Evolutionary conservation across 2,329 filamentous ascomycete species (phyloP).

Genomic region (Simplicillium aogashimaense): DNA sequence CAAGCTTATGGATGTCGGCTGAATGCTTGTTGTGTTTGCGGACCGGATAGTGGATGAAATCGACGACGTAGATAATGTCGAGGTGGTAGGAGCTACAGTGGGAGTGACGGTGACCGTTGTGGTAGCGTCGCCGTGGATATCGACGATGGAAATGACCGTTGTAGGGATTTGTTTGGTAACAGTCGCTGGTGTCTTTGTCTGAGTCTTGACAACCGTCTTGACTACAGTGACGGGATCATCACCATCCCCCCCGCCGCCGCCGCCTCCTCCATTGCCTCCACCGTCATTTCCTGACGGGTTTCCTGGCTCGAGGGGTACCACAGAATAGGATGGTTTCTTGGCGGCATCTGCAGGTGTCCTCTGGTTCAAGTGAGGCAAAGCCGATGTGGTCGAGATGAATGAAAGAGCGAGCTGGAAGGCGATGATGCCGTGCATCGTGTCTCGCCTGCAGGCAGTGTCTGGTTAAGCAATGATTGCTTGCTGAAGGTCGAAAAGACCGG

Average conservation of each 20-base stretch:
- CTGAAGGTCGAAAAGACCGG: no score
- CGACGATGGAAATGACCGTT: conserved; percentile 20
- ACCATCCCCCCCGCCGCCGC: conserved; percentile 11
- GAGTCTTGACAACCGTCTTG: conserved; percentile 20
- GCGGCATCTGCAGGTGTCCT: neutral
- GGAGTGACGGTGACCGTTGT: conserved; percentile 18
- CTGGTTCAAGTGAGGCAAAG: neutral
- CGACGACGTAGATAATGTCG: no score
- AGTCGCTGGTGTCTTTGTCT: conserved; percentile 1
- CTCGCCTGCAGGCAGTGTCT: no score
- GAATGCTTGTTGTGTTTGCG: neutral
- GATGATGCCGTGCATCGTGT: neutral
- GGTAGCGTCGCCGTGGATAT: conserved; percentile 14
- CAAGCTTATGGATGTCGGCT: no score
- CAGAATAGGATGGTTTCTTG: conserved; percentile 23
- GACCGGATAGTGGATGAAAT: conserved; percentile 4
- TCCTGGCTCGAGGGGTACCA: conserved; percentile 26
- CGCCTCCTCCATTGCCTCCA: conserved; percentile 10
- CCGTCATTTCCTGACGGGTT: conserved; percentile 6
- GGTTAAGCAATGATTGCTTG: no score
- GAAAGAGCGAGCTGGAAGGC: neutral
- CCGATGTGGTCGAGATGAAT: neutral
- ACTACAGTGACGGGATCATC: conserved; percentile 19
- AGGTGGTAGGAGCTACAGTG: conserved; percentile 1
- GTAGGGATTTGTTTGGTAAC: conserved; percentile 18